A percentile compares a stretch with the other conserved stretches of the same genome.
phyloP scores from a whole-genome alignment of 75 land plant species.

The Pinus albicaulis region DNA sequence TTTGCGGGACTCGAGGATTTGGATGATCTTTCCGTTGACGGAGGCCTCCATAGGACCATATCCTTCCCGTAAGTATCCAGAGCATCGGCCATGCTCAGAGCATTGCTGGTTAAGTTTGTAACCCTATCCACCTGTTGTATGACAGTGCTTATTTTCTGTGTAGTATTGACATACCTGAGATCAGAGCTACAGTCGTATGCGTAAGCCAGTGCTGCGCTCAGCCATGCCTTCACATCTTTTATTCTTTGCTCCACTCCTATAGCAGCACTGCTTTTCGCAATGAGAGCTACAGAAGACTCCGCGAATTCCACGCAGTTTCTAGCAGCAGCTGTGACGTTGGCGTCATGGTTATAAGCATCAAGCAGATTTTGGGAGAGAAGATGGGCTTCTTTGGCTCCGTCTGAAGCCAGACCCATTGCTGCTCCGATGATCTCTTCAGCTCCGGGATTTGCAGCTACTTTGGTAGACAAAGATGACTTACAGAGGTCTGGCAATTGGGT shows the following conservation, averaged over 20 bases:
- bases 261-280: neutral
- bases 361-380: neutral
- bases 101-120: slow-evolving; percentile 59
- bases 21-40: slow-evolving; percentile 31
- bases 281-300: neutral
- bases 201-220: slow-evolving; percentile 57
- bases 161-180: slow-evolving; percentile 46
- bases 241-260: too few species aligned
- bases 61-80: slow-evolving; percentile 31
- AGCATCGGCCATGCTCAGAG: slow-evolving; percentile 63
- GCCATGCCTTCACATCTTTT: slow-evolving; percentile 26
- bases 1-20: too few species aligned
- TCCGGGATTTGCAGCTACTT: neutral
- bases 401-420: neutral
- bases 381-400: neutral
- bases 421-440: slow-evolving; percentile 2
- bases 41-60: slow-evolving; percentile 36
- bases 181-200: slow-evolving; percentile 58
- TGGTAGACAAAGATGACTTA: neutral
- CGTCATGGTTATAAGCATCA: neutral
- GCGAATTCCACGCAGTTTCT: slow-evolving; percentile 7
- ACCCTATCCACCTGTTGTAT: slow-evolving; percentile 21
- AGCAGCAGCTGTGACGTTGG: slow-evolving; percentile 10
- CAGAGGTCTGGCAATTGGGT: slow-evolving; percentile 17
- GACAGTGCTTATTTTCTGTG: neutral